Percentiles rank a stretch among this genome's conserved stretches.
Evolutionary conservation across 306 rosid genomes (phyloP).

Genomic region (Cucumis hystrix): DNA sequence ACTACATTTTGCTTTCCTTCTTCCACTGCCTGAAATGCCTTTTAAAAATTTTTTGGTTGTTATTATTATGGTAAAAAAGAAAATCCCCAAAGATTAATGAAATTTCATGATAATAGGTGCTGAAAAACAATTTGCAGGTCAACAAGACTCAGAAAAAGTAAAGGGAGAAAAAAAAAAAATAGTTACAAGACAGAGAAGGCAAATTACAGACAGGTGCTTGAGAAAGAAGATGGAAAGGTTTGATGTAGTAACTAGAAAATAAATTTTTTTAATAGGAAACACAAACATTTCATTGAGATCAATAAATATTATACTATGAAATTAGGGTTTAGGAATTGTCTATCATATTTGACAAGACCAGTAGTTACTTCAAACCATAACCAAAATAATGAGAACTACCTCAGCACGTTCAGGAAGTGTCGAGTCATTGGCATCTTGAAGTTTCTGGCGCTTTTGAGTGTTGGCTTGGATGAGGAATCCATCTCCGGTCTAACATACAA

Average conservation of each 20-base stretch:
- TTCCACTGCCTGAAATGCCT: slow-evolving; percentile 39
- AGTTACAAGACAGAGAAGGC: neutral
- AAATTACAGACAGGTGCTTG: neutral
- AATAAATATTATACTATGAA: neutral
- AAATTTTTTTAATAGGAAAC: neutral
- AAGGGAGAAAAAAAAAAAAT: neutral
- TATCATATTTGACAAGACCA: neutral
- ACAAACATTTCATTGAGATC: neutral
- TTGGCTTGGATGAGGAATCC: slow-evolving; percentile 89
- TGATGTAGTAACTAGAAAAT: neutral
- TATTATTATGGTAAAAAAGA: neutral
- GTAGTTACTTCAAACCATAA: neutral
- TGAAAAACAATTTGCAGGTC: neutral
- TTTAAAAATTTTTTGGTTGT: neutral
- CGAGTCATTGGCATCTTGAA: slow-evolving; percentile 34
- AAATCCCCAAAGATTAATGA: neutral
- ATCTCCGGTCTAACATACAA: slow-evolving; percentile 32
- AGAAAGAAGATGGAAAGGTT: neutral
- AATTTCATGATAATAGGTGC: neutral
- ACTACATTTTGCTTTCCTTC: slow-evolving; percentile 49
- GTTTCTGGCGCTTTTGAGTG: slow-evolving; percentile 67
- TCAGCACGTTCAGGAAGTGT: slow-evolving; percentile 44
- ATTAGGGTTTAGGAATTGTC: neutral
- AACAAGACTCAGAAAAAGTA: neutral
- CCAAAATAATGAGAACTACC: slow-evolving; percentile 36